Evolutionary conservation across 2,329 filamentous ascomycete genomes (phyloP).

Genomic region (Cladosporium sp.): DNA sequence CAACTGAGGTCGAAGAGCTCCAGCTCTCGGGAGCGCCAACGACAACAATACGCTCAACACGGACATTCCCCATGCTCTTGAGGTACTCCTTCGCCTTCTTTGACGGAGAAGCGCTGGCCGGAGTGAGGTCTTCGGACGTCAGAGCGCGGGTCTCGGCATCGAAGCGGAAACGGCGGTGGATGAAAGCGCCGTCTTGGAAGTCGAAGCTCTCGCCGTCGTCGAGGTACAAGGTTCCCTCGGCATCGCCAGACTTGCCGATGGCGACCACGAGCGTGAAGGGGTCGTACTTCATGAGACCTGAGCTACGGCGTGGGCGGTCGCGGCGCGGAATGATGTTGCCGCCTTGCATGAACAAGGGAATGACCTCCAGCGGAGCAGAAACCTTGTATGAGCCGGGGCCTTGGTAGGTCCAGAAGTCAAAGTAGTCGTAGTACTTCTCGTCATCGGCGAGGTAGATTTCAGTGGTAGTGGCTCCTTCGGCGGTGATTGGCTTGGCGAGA

Average conservation of each 20-base stretch:
- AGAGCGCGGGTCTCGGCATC: constrained; percentile 58
- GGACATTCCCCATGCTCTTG: constrained; percentile 75
- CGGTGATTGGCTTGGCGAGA: constrained; percentile 86
- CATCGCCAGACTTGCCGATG: constrained; percentile 67
- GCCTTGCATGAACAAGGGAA: constrained; percentile 88
- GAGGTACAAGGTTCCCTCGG: constrained; percentile 80
- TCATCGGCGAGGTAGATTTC: constrained; percentile 87
- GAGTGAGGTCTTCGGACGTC: constrained; percentile 66
- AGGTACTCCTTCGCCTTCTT: constrained; percentile 72
- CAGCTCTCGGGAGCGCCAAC: constrained; percentile 76
- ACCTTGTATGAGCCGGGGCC: constrained; percentile 73
- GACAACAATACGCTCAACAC: constrained; percentile 80
- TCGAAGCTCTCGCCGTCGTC: constrained; percentile 96
- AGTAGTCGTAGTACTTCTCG: constrained; percentile 94
- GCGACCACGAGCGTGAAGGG: constrained; percentile 89
- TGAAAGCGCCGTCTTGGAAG: constrained; percentile 80
- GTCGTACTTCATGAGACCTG: constrained; percentile 87
- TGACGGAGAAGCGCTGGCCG: constrained; percentile 50
- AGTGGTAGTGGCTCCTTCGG: constrained; percentile 70
- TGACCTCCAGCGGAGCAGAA: constrained; percentile 77
- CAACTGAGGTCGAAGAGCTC: constrained; percentile 64
- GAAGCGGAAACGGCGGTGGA: constrained; percentile 79
- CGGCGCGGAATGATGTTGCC: constrained; percentile 90
- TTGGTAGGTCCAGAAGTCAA: constrained; percentile 76
- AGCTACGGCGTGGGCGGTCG: constrained; percentile 82